These are phyloP conservation scores for Fraxinus albicans DNA, from an alignment of 305 asterid genomes.

Conservation along the genomic window DNA sequence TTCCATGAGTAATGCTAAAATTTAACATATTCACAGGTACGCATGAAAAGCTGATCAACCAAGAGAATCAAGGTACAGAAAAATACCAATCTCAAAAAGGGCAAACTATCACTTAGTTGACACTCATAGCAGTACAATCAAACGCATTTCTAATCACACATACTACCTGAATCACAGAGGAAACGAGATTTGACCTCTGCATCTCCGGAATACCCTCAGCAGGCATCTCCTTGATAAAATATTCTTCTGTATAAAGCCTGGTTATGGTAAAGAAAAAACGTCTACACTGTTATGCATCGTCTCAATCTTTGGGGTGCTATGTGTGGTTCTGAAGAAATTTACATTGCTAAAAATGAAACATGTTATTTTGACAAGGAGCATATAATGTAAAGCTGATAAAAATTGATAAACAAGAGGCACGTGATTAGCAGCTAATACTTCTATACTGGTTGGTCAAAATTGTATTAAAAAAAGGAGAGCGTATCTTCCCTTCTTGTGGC, in stretches of 20 bases:
- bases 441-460: background rate
- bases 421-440: background rate
- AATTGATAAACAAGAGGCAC: background rate
- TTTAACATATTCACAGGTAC: background rate
- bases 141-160: background rate
- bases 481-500: background rate
- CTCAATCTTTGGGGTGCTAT: background rate
- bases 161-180: conserved; percentile 85
- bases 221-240: conserved; percentile 77
- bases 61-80: background rate
- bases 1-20: background rate
- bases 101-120: background rate
- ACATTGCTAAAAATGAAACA: background rate
- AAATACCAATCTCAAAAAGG: background rate
- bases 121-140: conserved; percentile 4
- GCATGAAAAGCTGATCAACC: background rate
- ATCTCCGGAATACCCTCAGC: conserved; percentile 87
- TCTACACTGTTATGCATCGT: background rate
- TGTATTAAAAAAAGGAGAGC: background rate
- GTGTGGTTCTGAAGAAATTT: background rate
- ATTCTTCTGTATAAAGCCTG: conserved; percentile 95
- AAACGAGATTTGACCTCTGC: conserved; percentile 92
- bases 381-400: background rate
- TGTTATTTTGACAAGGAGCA: background rate
- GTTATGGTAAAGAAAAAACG: conserved; percentile 17